Conservation (phyloP, 2,329 filamentous ascomycete species). For the Colletotrichum sidae region DNA sequence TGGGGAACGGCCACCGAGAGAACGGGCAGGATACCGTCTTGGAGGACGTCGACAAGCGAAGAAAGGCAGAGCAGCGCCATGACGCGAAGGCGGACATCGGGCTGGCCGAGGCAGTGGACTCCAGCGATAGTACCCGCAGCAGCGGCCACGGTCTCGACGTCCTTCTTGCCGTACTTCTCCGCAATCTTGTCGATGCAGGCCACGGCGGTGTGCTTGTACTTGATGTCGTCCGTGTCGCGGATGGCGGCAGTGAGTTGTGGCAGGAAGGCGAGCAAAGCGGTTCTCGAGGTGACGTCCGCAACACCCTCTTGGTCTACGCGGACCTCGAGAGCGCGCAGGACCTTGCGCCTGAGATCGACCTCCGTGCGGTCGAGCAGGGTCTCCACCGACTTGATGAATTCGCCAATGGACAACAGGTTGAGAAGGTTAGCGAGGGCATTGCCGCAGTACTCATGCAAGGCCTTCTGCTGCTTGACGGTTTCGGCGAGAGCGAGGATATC, state of each 20-base stretch:
- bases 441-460: constrained; percentile 69
- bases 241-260: constrained; percentile 83
- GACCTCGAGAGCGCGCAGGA: constrained; percentile 82
- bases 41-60: constrained; percentile 88
- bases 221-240: constrained; percentile 75
- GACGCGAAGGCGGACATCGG: constrained; percentile 78
- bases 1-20: constrained; percentile 81
- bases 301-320: constrained; percentile 81
- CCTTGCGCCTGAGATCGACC: constrained; percentile 81
- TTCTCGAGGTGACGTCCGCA: constrained; percentile 74
- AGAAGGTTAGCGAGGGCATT: constrained; percentile 84
- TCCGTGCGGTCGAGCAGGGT: constrained; percentile 81
- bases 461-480: constrained; percentile 67
- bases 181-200: constrained; percentile 92
- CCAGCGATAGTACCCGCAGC: constrained; percentile 84
- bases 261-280: constrained; percentile 81
- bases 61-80: constrained; percentile 91
- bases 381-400: constrained; percentile 91
- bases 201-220: constrained; percentile 87
- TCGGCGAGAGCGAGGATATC: constrained; percentile 75
- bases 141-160: constrained; percentile 78
- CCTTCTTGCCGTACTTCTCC: constrained; percentile 95
- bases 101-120: constrained; percentile 78
- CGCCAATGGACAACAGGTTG: constrained; percentile 83
- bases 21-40: constrained; percentile 86